These are phyloP conservation scores for Teratosphaeria pseudoeucalypti DNA, from an alignment of 2,329 filamentous ascomycete genomes.

Conservation along the genomic window DNA sequence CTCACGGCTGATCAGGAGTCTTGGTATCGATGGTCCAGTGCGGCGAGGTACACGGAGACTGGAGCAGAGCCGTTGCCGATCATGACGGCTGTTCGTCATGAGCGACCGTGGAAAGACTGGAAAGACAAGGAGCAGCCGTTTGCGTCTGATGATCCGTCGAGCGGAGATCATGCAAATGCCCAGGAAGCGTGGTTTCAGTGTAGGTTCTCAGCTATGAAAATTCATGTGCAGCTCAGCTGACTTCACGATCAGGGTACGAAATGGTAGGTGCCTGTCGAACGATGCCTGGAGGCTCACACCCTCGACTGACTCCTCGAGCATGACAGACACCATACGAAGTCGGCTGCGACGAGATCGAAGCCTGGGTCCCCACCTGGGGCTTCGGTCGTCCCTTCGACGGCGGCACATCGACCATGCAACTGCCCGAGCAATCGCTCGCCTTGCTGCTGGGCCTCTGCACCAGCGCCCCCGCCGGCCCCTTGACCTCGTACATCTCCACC, in stretches of 20 bases:
- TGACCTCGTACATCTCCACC: constrained; percentile 24
- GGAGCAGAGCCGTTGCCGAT: constrained; percentile 19
- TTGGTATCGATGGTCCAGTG: constrained; percentile 23
- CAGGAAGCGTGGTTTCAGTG: constrained; percentile 28
- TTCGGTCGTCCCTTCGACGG: constrained; percentile 26
- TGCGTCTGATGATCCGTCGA: constrained; percentile 14
- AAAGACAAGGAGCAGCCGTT: constrained; percentile 19
- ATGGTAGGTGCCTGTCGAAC: constrained; percentile 10
- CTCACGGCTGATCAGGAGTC: constrained; percentile 13
- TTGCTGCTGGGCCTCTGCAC: constrained; percentile 24
- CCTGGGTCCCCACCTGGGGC: constrained; percentile 27
- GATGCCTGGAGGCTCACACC: neutral
- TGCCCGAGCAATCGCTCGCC: constrained; percentile 26
- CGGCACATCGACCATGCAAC: constrained; percentile 22
- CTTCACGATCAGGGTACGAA: neutral
- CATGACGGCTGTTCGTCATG: constrained; percentile 20
- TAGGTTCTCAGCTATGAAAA: neutral
- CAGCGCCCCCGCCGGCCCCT: constrained; percentile 24
- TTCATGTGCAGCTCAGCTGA: neutral
- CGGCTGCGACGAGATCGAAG: constrained; percentile 27
- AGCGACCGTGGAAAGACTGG: constrained; percentile 22
- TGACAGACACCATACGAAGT: constrained; percentile 24
- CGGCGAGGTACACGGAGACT: constrained; percentile 16
- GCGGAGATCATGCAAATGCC: constrained; percentile 21
- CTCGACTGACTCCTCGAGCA: neutral